A percentile compares a stretch with the other conserved stretches of the same genome.
phyloP scores from a whole-genome alignment of 208 protist genomes.

The Acanthamoeba divionensis region DNA sequence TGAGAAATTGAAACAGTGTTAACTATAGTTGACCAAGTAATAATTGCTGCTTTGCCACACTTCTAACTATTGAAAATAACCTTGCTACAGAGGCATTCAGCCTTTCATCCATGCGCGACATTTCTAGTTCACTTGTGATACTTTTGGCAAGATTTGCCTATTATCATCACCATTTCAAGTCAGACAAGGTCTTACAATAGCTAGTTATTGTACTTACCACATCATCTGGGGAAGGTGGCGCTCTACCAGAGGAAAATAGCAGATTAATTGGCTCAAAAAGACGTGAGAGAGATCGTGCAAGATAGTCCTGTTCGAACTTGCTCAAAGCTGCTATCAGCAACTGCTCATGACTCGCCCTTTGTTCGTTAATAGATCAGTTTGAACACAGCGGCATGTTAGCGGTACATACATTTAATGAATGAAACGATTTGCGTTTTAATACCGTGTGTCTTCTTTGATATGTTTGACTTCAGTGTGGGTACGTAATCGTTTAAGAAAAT shows the following conservation, averaged over 20 bases:
- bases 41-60: too few relatives aligned
- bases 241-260: not conserved
- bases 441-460: not conserved
- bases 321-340: not conserved
- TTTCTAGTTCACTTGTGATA: not conserved
- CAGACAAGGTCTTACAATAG: too few relatives aligned
- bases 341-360: not conserved
- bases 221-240: not conserved
- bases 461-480: constrained; percentile 34
- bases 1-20: not conserved
- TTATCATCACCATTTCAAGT: too few relatives aligned
- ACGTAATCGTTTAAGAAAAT: constrained; percentile 22
- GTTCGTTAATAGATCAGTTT: too few relatives aligned
- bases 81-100: not conserved
- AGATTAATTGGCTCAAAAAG: constrained; percentile 44
- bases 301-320: constrained; percentile 45
- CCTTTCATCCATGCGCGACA: not conserved
- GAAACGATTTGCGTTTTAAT: too few relatives aligned
- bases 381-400: too few relatives aligned
- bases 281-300: not conserved
- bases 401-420: too few relatives aligned
- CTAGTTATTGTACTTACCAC: constrained; percentile 13
- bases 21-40: not conserved
- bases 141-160: not conserved
- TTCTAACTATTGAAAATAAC: too few relatives aligned